Base-by-base conservation (phyloP, 1,284 basidiomycete genomes). In the Ustilago lituana region DNA sequence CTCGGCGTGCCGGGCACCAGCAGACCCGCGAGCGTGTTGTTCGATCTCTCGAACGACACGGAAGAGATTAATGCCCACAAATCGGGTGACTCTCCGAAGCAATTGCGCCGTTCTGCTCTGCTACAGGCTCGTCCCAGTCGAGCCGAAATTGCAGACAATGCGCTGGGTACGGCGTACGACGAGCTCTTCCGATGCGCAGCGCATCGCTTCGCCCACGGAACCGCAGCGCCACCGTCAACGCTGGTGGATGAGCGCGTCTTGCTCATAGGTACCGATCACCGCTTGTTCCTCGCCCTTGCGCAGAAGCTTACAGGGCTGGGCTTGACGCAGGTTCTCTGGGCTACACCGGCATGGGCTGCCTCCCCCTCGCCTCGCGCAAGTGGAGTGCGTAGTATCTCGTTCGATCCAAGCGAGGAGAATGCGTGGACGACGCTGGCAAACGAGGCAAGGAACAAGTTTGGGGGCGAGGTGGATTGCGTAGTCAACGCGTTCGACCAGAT, bases 191-290 rank as follows among this genome's bases (percentile, higher is more conserved):
- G 58, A 27, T 47, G 50, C 31, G 17, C 50, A 24, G 31, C 29
- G 5, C 58, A 60, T 43, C 37, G 49, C 9, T 46, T 48, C 17
- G 31, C 49, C 15, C 27, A 40, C 8, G 24, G 24, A 2, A 14
- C 23, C 10, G 20, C 44, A 1, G 38, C 44, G 10, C 29, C 48
- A n/a, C 53, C 48, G 17, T 40, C 38, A 17, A 51, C 48, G 26
- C 33, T 57, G 9, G 54, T 51, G 26, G 54, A 57, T 41, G 61
- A 64, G 38, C 37, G 49, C 6, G 35, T 58, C 8, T 8, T 53
- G 20, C 33, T 56, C 32, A 20, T 64, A 11, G 61, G 61, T 10
- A 64, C 43, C 2, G 44, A 56, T 17, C 37, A 36, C 23, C 37
- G 41, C 1, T 33, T 56, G 38, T 27, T 60, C 1, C 29, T 36